These are phyloP conservation scores for Penicillium concentricum DNA, from an alignment of 2,329 filamentous ascomycete species.

Conservation along the genomic window DNA sequence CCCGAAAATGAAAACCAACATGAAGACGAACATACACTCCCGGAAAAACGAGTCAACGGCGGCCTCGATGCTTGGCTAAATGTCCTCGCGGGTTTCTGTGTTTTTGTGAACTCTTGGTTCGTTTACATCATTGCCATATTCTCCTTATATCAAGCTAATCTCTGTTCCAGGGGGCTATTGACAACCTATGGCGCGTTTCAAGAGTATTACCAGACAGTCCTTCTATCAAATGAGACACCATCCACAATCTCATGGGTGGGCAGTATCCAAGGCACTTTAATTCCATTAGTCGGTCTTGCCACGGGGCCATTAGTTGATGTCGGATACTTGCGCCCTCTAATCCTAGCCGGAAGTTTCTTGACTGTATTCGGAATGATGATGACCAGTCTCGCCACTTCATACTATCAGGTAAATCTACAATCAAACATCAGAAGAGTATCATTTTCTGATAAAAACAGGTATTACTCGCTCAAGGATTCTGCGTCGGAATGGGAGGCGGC, in stretches of 20 bases:
- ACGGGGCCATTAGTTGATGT: conserved; percentile 52
- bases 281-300: conserved; percentile 48
- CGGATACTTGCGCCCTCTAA: conserved; percentile 43
- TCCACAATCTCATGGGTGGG: conserved; percentile 53
- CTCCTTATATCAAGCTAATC: conserved; percentile 2
- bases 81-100: conserved; percentile 32
- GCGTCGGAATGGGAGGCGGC: conserved; percentile 32
- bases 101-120: conserved; percentile 37
- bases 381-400: conserved; percentile 28
- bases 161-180: conserved; percentile 37
- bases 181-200: conserved; percentile 52
- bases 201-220: conserved; percentile 45
- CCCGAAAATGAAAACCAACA: neutral
- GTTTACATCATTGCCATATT: neutral
- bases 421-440: neutral
- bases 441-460: conserved; percentile 28
- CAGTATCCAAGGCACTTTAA: conserved; percentile 48
- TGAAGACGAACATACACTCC: conserved; percentile 2
- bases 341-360: conserved; percentile 43
- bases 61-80: conserved; percentile 31
- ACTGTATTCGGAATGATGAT: conserved; percentile 37
- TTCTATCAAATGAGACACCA: conserved; percentile 35
- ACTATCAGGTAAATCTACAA: conserved; percentile 27
- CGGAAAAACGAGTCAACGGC: conserved; percentile 21
- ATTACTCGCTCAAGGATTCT: conserved; percentile 47